A percentile compares a stretch with the other conserved stretches of the same genome.
These are phyloP conservation scores for Allomyces macrogynus DNA, from an alignment of 192 early-diverging fungal species.

Conservation along the genomic window DNA sequence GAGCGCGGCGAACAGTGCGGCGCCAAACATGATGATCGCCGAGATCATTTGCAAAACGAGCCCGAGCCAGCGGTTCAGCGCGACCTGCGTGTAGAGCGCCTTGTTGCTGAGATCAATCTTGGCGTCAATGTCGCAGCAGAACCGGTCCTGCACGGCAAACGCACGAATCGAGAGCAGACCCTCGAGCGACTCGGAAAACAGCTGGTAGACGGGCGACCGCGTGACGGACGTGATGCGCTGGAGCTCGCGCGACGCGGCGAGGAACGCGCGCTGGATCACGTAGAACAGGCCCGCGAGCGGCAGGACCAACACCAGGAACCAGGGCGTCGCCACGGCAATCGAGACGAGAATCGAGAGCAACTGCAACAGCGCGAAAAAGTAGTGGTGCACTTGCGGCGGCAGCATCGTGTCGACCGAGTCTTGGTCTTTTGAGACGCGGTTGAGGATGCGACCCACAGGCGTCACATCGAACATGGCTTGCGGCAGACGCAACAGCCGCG, in stretches of 20 bases:
- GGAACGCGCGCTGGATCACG: background rate
- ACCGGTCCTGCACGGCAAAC: constrained; percentile 2
- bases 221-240: constrained; percentile 2
- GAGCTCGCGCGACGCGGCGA: background rate
- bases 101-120: background rate
- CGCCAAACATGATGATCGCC: constrained; percentile 57
- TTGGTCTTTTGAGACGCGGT: constrained; percentile 77
- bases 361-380: background rate
- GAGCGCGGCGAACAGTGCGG: constrained; percentile 47
- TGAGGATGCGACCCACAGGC: constrained; percentile 64
- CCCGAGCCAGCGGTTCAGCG: constrained; percentile 45
- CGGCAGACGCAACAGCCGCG: background rate
- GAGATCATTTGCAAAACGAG: constrained; percentile 65
- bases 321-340: background rate
- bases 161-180: constrained; percentile 4
- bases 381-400: constrained; percentile 9
- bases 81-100: background rate
- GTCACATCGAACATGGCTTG: constrained; percentile 13
- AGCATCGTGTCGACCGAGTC: constrained; percentile 55
- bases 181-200: constrained; percentile 2
- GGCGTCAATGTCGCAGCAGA: background rate
- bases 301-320: background rate
- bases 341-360: background rate
- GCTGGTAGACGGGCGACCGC: constrained; percentile 2
- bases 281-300: background rate